Evolutionary conservation across 2,329 filamentous ascomycete genomes (phyloP), one percentile per base, ranked within the genome.

Genomic region (Trichoderma sp.): DNA sequence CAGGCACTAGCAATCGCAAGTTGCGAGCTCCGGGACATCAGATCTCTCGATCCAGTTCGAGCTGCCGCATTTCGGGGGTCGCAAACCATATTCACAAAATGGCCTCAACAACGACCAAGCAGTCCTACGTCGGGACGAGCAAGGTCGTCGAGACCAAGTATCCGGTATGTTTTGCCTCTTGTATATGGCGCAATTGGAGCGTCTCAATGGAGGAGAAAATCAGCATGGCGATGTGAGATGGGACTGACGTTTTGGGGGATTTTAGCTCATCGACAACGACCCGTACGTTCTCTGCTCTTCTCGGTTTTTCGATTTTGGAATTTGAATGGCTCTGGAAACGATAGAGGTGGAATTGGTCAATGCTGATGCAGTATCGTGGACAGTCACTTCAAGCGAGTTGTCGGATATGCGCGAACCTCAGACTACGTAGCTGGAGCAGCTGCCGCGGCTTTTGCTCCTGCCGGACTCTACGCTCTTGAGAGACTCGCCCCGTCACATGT

Each of bases 241-340:
- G 72, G 72, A 76, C 69, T 59, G 72, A 76, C 68, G 39, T 58
- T 49, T 34, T 34, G 32, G 56, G 70, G 69, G 72, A 77, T 77
- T 74, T 2, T 83, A 99, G 96, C 91, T 98, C 84, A 98, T 99
- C 82, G 96, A 99, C 85, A 96, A 93, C 84, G 96, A 99, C 83
- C 96, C 96, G 94, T 97, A 94, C 69, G 79, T 80, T 56, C 39
- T 16, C 49, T 14, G 4, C 18, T 24, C 28, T 37, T 34, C 51
- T 28, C 52, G 32, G 4, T 28, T n/a, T 13, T 39, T 21, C 5
- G 18, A 4, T 4, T 18, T 18, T 13, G 30, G 1, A 16, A 34
- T 10, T 49, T 56, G 13, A 2, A 8, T 55, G 51, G 34, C 2
- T 14, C 26, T 11, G 32, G 5, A n/a, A n/a, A 51, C 24, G 21